Evolutionary conservation across 352 stramenopile species (phyloP).

Genomic region (Globisporangium emineosum): DNA sequence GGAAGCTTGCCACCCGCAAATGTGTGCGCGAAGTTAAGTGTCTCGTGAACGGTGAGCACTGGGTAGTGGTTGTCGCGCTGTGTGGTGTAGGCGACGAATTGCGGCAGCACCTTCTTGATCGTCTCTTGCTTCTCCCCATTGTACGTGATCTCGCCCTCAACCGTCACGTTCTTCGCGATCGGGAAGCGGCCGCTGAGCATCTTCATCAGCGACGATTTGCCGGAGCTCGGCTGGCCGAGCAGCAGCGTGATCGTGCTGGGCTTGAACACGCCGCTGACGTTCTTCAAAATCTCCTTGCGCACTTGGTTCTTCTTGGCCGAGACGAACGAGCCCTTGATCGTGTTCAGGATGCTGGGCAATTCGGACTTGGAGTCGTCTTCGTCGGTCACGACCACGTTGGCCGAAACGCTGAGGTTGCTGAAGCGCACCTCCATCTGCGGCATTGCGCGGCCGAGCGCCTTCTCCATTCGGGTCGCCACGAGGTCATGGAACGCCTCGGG

Average conservation of each 20-base stretch:
- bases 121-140: conserved; percentile 21
- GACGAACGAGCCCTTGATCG: conserved; percentile 25
- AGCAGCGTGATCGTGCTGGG: conserved; percentile 48
- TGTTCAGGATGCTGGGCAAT: too few species aligned
- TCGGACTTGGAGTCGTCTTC: conserved; percentile 9
- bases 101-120: conserved; percentile 44
- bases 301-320: conserved; percentile 31
- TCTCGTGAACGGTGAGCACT: conserved; percentile 44
- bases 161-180: conserved; percentile 25
- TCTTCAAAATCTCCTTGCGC: conserved; percentile 37
- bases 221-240: conserved; percentile 41
- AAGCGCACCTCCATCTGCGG: conserved; percentile 50
- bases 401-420: conserved; percentile 18
- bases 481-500: conserved; percentile 32
- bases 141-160: conserved; percentile 40
- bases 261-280: conserved; percentile 37
- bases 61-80: conserved; percentile 46
- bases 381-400: conserved; percentile 11
- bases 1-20: conserved; percentile 29
- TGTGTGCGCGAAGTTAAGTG: conserved; percentile 54
- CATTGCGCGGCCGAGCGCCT: conserved; percentile 22
- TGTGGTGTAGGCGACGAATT: conserved; percentile 44
- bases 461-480: conserved; percentile 24
- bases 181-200: conserved; percentile 39
- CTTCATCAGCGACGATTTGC: conserved; percentile 56